These are phyloP conservation scores for Dimargaris cristalligena DNA, from an alignment of 192 early-diverging fungal genomes.

Conservation along the genomic window DNA sequence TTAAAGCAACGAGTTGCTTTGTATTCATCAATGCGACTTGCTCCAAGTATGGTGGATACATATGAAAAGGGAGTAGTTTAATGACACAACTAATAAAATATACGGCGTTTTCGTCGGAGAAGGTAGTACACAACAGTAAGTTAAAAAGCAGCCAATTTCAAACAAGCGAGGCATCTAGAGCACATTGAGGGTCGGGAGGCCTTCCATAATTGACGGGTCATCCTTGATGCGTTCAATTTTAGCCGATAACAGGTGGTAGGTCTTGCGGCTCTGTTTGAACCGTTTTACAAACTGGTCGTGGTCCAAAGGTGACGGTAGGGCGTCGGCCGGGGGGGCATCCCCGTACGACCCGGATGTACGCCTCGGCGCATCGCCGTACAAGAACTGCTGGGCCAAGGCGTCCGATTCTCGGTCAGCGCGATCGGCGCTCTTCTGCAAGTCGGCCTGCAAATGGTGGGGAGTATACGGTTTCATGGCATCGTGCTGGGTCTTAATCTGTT, in stretches of 20 bases:
- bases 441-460: constrained; percentile 17
- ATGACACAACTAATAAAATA: too few relatives aligned
- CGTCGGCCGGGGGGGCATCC: constrained; percentile 13
- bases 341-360: too few relatives aligned
- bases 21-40: too few relatives aligned
- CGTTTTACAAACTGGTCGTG: constrained; percentile 28
- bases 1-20: too few relatives aligned
- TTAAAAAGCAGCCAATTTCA: too few relatives aligned
- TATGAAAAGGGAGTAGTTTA: too few relatives aligned
- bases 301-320: too few relatives aligned
- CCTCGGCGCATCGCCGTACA: too few relatives aligned
- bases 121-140: too few relatives aligned
- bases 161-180: too few relatives aligned
- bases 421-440: constrained; percentile 13
- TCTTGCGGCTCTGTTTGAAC: constrained; percentile 18
- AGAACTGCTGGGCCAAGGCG: constrained; percentile 10
- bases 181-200: neutral
- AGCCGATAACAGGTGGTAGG: constrained; percentile 18
- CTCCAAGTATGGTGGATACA: too few relatives aligned
- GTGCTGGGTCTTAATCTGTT: constrained; percentile 26
- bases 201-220: neutral
- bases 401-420: constrained; percentile 20
- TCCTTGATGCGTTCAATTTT: constrained; percentile 17
- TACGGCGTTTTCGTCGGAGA: too few relatives aligned
- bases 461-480: constrained; percentile 28